phyloP scores from a whole-genome alignment of 805 yeast species.

The Lipomyces sp. region DNA sequence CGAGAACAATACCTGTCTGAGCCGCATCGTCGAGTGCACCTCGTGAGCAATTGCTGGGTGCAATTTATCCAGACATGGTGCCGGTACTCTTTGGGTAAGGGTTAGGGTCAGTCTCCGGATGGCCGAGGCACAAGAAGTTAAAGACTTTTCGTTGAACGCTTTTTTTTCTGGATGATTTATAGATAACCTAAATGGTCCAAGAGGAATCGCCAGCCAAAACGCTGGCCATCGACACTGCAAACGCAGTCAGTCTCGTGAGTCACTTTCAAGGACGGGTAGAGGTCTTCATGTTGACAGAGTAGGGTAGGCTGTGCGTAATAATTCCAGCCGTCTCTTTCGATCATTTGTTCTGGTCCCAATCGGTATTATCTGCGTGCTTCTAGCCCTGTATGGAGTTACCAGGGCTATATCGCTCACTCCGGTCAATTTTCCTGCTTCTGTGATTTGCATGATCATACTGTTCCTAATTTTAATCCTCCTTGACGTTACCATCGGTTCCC shows the following conservation, averaged over 20 bases:
- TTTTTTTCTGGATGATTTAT: neutral
- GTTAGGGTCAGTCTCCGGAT: too few relatives aligned
- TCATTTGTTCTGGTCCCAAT: constrained; percentile 55
- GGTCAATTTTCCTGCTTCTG: constrained; percentile 70
- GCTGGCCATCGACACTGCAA: constrained; percentile 44
- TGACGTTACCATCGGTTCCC: constrained; percentile 49
- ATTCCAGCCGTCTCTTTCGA: constrained; percentile 43
- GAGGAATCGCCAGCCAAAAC: constrained; percentile 2
- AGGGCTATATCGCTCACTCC: constrained; percentile 52
- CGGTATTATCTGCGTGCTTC: constrained; percentile 54
- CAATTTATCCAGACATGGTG: too few relatives aligned
- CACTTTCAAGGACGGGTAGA: constrained; percentile 36
- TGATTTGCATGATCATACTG: constrained; percentile 67
- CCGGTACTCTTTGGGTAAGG: too few relatives aligned
- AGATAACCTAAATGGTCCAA: constrained; percentile 12
- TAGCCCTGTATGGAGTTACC: constrained; percentile 60
- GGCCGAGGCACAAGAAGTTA: too few relatives aligned
- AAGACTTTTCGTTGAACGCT: too few relatives aligned
- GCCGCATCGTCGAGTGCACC: too few relatives aligned
- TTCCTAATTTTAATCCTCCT: constrained; percentile 53
- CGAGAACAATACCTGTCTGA: too few relatives aligned
- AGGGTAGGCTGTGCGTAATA: constrained; percentile 21
- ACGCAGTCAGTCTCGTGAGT: constrained; percentile 41
- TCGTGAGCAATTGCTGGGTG: too few relatives aligned
- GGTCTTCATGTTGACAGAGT: constrained; percentile 16